Base-by-base conservation (phyloP, 805 yeast species). In the Candida yuanshanica region DNA sequence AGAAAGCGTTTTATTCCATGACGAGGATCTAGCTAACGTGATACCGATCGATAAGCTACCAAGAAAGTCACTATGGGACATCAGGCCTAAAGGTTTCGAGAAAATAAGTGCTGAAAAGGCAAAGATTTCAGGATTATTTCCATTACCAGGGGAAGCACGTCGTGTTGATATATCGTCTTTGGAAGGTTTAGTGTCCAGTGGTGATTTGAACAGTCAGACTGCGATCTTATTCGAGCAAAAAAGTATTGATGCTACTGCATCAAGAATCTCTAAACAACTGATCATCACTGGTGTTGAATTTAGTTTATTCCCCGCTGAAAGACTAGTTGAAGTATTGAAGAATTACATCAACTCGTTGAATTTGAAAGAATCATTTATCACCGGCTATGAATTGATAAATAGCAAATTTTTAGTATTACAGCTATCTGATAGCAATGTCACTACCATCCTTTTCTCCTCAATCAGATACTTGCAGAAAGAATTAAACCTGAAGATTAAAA, bases 101-200 rank as follows among this genome's bases (percentile, higher is more conserved):
- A 73, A 75, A 7, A 79, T 83, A 1, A 73, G 84, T 2, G 83
- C 93, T 0, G 85, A 80, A 46, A 68, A 82, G 45, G 95, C 93
- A 6, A 88, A 87, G 52, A 63, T 83, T 14, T 75, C 87, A 2
- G 95, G 95, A 0, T 59, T 85, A 2, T 88, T 87, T 52, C 87
- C 90, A 2, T 65, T 75, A 14, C 91, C 93, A 1, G 89, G 89
- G 4, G 71, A 69, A 47, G 79, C 79, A 0, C 58, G 52, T 44
- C 53, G 52, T 14, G 43, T 63, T 22, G 65, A 63, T 40, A 55
- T 56, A 7, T 52, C 64, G 7, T 52, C 55, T 33, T 40, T 59
- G 18, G 58, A 60, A 42, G 64, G 63, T 13, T 46, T 59, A 5
- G 63, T 60, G 5, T 42, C 44, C 11, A 52, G 57, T 26, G 64